Conservation (phyloP, 192 early-diverging fungal species). For the Backusella circina region DNA sequence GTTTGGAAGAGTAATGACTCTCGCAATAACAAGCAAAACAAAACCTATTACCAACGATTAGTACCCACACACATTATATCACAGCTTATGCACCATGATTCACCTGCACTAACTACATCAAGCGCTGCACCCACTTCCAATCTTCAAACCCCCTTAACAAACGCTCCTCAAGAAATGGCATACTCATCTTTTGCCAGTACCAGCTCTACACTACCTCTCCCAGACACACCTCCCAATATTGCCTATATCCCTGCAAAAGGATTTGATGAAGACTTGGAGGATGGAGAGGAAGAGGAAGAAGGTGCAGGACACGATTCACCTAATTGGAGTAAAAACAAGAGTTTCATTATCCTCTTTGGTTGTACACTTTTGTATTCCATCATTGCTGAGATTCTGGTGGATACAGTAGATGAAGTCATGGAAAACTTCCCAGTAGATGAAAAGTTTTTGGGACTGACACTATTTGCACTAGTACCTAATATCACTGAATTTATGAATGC, state of each 20-base stretch:
- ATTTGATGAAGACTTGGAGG: neutral
- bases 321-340: slow-evolving; percentile 85
- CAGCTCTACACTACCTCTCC: neutral
- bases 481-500: slow-evolving; percentile 95
- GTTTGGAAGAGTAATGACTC: slow-evolving; percentile 55
- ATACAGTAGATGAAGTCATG: slow-evolving; percentile 80
- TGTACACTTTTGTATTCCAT: slow-evolving; percentile 85
- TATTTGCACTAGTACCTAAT: slow-evolving; percentile 94
- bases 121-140: neutral
- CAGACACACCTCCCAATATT: neutral
- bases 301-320: slow-evolving; percentile 85
- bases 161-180: neutral
- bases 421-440: slow-evolving; percentile 65
- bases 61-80: slow-evolving; percentile 47
- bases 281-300: slow-evolving; percentile 55
- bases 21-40: slow-evolving; percentile 12
- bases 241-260: neutral
- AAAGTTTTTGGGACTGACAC: slow-evolving; percentile 89
- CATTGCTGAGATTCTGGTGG: slow-evolving; percentile 91
- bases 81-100: slow-evolving; percentile 30
- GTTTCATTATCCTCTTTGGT: slow-evolving; percentile 69
- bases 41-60: slow-evolving; percentile 43
- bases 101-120: neutral
- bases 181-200: neutral
- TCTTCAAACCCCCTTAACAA: neutral